Evolutionary conservation across 805 yeast genomes (phyloP).

Genomic region (Pichia gijzeniarum): DNA sequence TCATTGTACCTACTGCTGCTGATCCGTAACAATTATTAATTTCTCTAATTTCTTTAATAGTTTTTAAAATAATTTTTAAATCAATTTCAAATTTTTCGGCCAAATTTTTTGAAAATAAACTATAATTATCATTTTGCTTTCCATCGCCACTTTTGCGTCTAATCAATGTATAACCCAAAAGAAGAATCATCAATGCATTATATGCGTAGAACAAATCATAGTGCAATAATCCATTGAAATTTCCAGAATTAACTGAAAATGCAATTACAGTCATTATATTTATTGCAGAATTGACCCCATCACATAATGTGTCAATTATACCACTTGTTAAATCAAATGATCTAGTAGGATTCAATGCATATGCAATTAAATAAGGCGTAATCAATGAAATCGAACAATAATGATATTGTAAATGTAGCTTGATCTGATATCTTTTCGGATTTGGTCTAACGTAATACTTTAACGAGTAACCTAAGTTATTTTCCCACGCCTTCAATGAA

Average conservation of each 20-base stretch:
- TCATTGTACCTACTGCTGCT: conserved; percentile 26
- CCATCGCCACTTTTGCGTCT: conserved; percentile 12
- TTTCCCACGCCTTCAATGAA: conserved; percentile 22
- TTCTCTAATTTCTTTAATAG: conserved; percentile 15
- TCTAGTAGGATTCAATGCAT: conserved; percentile 21
- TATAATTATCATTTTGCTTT: conserved; percentile 2
- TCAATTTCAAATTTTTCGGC: conserved; percentile 7
- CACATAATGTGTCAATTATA: conserved; percentile 25
- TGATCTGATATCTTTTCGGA: conserved; percentile 26
- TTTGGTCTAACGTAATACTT: conserved; percentile 13
- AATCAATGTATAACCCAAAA: conserved; percentile 28
- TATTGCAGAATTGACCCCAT: conserved; percentile 30
- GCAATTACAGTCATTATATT: conserved; percentile 24
- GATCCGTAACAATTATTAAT: conserved; percentile 13
- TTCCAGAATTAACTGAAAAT: conserved; percentile 11
- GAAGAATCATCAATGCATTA: conserved; percentile 29
- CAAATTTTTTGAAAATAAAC: conserved; percentile 11
- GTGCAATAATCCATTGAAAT: conserved; percentile 30
- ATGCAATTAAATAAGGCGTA: conserved; percentile 31
- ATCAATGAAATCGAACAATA: conserved; percentile 28
- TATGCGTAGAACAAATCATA: conserved; percentile 34
- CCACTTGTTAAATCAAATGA: conserved; percentile 23
- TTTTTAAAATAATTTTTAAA: conserved; percentile 8
- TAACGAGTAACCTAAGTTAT: conserved; percentile 18
- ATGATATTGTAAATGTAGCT: conserved; percentile 28